Evolutionary conservation across 176 grass and related monocot genomes (phyloP).

Genomic region (Phragmites australis): DNA sequence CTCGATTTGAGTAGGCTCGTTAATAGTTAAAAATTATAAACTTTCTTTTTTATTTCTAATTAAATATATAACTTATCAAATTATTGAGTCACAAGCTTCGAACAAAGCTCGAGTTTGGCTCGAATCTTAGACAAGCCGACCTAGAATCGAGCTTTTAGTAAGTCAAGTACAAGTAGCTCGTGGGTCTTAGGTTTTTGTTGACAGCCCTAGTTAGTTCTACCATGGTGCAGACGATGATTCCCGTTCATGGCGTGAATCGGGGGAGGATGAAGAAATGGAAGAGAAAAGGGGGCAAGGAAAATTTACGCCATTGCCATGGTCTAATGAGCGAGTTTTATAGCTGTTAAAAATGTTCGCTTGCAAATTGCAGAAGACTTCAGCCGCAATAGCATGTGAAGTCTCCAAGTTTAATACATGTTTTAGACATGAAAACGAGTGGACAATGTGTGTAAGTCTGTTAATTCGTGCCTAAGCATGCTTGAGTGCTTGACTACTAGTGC

Average conservation of each 20-base stretch:
- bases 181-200: no score
- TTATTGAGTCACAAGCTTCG: no score
- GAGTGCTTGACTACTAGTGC: background rate
- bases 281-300: background rate
- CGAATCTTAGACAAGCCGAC: no score
- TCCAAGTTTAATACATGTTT: slow-evolving; percentile 19
- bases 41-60: no score
- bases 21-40: no score
- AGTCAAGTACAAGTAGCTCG: no score
- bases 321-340: background rate
- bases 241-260: background rate
- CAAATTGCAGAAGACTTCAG: background rate
- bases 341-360: background rate
- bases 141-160: no score
- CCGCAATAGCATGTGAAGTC: background rate
- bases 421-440: background rate
- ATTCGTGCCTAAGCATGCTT: background rate
- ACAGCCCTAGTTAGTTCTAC: no score
- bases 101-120: no score
- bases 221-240: background rate
- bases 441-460: background rate
- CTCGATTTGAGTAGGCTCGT: no score
- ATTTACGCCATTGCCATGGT: background rate
- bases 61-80: no score
- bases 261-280: background rate